Percentiles rank a stretch among this genome's conserved stretches.
phyloP scores from a whole-genome alignment of 768 basidiomycete genomes.

The Cantharellus cinnabarinus region DNA sequence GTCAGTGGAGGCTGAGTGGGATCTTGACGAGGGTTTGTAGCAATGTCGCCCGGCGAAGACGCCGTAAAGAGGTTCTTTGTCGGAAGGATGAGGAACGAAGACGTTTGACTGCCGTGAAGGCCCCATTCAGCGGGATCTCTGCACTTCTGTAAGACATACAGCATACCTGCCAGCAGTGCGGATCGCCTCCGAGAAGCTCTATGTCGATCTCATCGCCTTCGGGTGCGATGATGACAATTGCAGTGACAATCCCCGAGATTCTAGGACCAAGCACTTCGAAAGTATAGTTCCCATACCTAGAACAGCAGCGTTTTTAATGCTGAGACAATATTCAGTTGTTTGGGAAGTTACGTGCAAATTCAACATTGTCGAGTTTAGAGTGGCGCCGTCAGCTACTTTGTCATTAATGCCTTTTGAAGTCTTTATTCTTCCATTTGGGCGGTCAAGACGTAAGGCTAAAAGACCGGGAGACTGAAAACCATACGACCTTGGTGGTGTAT shows the following conservation, averaged over 20 bases:
- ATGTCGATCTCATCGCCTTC: constrained; percentile 24
- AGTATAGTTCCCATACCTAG: background rate
- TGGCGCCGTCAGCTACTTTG: constrained; percentile 20
- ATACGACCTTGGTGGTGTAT: no score
- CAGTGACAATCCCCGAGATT: constrained; percentile 21
- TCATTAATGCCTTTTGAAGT: constrained; percentile 20
- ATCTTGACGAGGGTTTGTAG: background rate
- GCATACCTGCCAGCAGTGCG: constrained; percentile 20
- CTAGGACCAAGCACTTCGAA: constrained; percentile 9
- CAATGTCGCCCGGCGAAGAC: constrained; percentile 19
- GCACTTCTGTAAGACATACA: background rate
- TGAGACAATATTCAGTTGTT: background rate
- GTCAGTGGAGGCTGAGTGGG: constrained; percentile 10
- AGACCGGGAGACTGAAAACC: no score
- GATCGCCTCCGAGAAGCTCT: constrained; percentile 23
- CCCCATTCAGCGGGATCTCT: background rate
- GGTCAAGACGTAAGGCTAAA: no score
- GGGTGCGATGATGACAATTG: constrained; percentile 21
- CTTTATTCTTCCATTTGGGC: constrained; percentile 12
- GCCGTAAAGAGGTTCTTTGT: constrained; percentile 19
- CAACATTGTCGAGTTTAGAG: constrained; percentile 23
- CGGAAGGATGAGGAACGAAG: constrained; percentile 17
- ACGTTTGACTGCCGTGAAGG: constrained; percentile 12
- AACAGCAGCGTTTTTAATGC: background rate
- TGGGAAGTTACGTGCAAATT: constrained; percentile 16